Base-by-base conservation (phyloP, 352 stramenopile species). In the Phytophthora uliginosa region DNA sequence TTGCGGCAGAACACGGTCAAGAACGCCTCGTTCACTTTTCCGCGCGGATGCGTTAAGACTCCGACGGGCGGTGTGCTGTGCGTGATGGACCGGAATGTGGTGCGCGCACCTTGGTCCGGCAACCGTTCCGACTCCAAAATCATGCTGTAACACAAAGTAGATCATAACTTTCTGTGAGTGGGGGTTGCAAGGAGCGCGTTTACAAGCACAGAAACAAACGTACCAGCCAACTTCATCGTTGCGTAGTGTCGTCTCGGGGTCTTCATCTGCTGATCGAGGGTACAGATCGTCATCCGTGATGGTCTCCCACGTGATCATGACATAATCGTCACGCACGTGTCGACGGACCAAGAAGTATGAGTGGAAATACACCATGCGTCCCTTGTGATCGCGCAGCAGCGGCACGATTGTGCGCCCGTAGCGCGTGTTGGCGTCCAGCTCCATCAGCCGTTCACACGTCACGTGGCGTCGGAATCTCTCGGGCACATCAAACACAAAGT, bases 151-250 rank as follows among this genome's bases (percentile, higher is more conserved):
- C 33, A 53, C 6, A 31, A 53, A 50, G 6, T 42, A 31, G 26
- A 31, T 42, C 34, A 24, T 20, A 24, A 22, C 15, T n/a, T 50
- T 22, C 3, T 50, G 42, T 50, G 17, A 50, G 42, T 50, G 42
- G 7, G 12, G 42, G 18, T 22, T 50, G 42, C 42, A 24, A 50
- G 17, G 17, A 51, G 12, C 69, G 31, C 64, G 18, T 67, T 34
- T 51, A 36, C 38, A 47, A 59, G 17, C 7, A 48, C 12, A 62
- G 12, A 54, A 60, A 7, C 3, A 6, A 31, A 86, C 81, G 63
- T 76, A 94, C 87, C 88, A 93, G 70, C 88, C 88, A 31, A 95
- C 74, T 85, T 95, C 88, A 31, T 93, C 85, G 59, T 95, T 95
- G 50, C 81, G 84, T 48, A 95, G 66, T 45, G 74, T 74, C 8